phyloP scores from a whole-genome alignment of 768 basidiomycete species.

The Collybiopsis confluens region DNA sequence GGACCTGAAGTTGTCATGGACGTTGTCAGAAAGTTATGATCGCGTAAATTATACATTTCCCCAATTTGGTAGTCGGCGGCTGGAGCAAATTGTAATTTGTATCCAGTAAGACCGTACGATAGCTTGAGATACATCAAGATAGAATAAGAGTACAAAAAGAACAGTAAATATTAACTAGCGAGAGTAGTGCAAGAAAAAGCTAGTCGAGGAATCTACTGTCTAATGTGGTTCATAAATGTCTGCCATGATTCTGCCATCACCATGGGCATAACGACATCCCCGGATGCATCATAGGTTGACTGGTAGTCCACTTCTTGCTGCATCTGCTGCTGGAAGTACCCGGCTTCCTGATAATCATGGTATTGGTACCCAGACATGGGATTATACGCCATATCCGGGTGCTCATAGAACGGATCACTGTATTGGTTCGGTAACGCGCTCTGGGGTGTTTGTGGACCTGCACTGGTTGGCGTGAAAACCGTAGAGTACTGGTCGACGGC shows the following conservation, averaged over 20 bases:
- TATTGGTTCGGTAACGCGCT: neutral
- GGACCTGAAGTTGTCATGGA: constrained; percentile 24
- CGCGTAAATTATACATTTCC: neutral
- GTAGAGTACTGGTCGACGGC: neutral
- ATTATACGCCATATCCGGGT: neutral
- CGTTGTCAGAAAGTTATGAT: neutral
- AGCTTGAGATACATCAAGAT: too few species aligned
- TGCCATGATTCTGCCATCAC: constrained; percentile 4
- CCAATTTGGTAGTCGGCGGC: neutral
- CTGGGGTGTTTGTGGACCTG: neutral
- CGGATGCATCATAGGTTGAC: constrained; percentile 1
- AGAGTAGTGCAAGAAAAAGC: neutral
- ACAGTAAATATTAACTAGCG: neutral
- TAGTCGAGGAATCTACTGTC: neutral
- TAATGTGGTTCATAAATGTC: constrained; percentile 4
- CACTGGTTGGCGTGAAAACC: neutral
- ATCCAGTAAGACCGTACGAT: too few species aligned
- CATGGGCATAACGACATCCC: constrained; percentile 5
- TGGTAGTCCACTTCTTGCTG: neutral
- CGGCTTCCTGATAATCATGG: constrained; percentile 2
- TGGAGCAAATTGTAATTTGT: too few species aligned
- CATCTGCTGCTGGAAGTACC: constrained; percentile 5
- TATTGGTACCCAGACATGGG: constrained; percentile 5
- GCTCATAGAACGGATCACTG: neutral
- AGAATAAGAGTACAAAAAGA: too few species aligned